These are phyloP conservation scores for Plasmodium blacklocki DNA, from an alignment of 169 alveolate species.

Conservation along the genomic window DNA sequence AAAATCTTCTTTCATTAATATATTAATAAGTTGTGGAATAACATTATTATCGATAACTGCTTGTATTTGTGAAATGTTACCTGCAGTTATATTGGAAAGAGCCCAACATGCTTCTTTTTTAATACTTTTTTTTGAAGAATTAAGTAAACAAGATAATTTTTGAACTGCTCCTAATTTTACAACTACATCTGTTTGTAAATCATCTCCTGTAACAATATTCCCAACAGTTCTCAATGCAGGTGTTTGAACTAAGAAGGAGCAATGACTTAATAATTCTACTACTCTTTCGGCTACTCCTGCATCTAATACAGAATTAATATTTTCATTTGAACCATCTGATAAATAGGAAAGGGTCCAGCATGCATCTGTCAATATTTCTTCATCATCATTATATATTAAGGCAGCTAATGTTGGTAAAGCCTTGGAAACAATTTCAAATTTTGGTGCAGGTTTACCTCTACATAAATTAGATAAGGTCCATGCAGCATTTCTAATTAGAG, in stretches of 20 bases:
- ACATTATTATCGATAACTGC: constrained; percentile 89
- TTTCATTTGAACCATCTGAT: constrained; percentile 94
- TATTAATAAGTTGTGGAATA: constrained; percentile 89
- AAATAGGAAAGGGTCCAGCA: constrained; percentile 96
- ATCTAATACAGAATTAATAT: constrained; percentile 91
- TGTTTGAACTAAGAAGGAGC: constrained; percentile 91
- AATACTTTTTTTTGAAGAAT: constrained; percentile 91
- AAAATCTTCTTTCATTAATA: constrained; percentile 91
- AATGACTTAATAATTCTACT: constrained; percentile 92
- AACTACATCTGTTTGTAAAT: constrained; percentile 95
- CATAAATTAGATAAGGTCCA: constrained; percentile 97
- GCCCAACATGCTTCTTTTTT: constrained; percentile 99
- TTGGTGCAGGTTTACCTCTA: constrained; percentile 96
- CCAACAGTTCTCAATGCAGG: constrained; percentile 98
- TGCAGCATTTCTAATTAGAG: constrained; percentile 95
- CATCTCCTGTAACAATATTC: constrained; percentile 97
- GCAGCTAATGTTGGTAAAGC: constrained; percentile 92
- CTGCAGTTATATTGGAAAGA: constrained; percentile 97
- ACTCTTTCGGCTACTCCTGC: constrained; percentile 94
- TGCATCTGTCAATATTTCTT: constrained; percentile 93
- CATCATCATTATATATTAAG: constrained; percentile 89
- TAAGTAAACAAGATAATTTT: constrained; percentile 86
- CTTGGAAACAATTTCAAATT: constrained; percentile 86
- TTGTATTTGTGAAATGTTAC: constrained; percentile 93
- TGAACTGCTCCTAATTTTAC: constrained; percentile 94